Evolutionary conservation across 1,284 basidiomycete genomes (phyloP).

Genomic region (Ceratobasidium sp.): DNA sequence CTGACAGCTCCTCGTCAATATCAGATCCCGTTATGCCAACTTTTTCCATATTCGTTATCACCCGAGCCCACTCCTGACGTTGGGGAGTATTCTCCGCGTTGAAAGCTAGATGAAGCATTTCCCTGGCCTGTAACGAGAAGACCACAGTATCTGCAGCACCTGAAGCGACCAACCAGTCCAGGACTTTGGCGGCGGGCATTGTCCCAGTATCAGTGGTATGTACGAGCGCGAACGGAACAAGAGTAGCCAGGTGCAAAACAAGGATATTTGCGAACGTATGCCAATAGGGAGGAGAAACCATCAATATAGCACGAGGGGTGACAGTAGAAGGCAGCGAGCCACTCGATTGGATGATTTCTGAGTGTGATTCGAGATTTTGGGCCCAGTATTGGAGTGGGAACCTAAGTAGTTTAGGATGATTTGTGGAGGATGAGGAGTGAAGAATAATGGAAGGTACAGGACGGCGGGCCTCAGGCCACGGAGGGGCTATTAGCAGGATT

Average conservation of each 20-base stretch:
- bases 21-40: background rate
- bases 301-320: background rate
- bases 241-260: background rate
- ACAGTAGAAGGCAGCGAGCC: background rate
- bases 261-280: background rate
- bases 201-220: background rate
- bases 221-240: background rate
- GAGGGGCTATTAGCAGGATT: background rate
- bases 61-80: background rate
- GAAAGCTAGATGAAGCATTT: conserved; percentile 14
- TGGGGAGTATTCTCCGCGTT: background rate
- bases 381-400: conserved; percentile 25
- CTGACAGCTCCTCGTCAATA: conserved; percentile 6
- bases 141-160: background rate
- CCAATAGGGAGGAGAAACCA: conserved; percentile 3
- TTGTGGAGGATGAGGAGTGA: conserved; percentile 13
- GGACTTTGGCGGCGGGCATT: background rate
- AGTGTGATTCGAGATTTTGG: background rate
- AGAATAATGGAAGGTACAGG: conserved; percentile 5
- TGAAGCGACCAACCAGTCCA: conserved; percentile 12
- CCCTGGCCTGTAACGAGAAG: background rate
- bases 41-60: background rate
- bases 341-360: background rate
- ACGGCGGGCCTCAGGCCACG: background rate
- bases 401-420: conserved; percentile 7